Base-by-base conservation (phyloP, 768 basidiomycete genomes). In the Tylopilus rubrobrunneus region DNA sequence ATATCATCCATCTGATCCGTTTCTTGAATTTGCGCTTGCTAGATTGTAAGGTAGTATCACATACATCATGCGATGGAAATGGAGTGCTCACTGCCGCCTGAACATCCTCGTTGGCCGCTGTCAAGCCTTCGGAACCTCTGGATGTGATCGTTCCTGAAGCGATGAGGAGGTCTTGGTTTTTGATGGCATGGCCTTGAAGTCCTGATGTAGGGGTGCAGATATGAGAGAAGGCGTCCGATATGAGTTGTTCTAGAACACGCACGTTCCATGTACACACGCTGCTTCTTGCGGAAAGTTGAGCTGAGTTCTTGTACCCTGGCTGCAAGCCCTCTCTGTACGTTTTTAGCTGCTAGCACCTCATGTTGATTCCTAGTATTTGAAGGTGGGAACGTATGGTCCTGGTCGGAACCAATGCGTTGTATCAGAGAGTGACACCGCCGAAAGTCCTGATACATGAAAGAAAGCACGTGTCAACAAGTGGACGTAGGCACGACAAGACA, bases 191-290 rank as follows among this genome's bases (percentile, higher is more conserved):
- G 56, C 97, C 97, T 76, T 96, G 92, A 41, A 98, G 78, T 69
- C 89, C 96, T 97, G 68, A 45, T 55, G 51, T 41, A 47, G 46
- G 46, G 52, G 54, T 44, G 52, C 19, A 48, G 54, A 56, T 39
- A 45, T 56, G 57, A 63, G 61, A 27, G 42, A 53, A 59, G 59
- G 49, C 45, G 51, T 55, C 45, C 43, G 19, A 48, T 19, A 23
- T n/a, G 45, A 33, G 29, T 19, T 44, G 51, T 46, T 45, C 41
- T 36, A 34, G 49, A 54, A 40, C 27, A 80, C 95, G 73, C 68
- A 96, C 97, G 95, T 74, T 97, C 89, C 89, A 99, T 89, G 71
- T 98, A 98, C 31, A 96, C 89, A 55, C 92, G 86, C 73, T 99
- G 97, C 76, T 96, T 98, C 78, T 97, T 98, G 57, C 97, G 83